Percentiles rank a stretch among this genome's conserved stretches.
Evolutionary conservation across 495 filamentous ascomycete species (phyloP).

Genomic region (Penicillium robsamsonii): DNA sequence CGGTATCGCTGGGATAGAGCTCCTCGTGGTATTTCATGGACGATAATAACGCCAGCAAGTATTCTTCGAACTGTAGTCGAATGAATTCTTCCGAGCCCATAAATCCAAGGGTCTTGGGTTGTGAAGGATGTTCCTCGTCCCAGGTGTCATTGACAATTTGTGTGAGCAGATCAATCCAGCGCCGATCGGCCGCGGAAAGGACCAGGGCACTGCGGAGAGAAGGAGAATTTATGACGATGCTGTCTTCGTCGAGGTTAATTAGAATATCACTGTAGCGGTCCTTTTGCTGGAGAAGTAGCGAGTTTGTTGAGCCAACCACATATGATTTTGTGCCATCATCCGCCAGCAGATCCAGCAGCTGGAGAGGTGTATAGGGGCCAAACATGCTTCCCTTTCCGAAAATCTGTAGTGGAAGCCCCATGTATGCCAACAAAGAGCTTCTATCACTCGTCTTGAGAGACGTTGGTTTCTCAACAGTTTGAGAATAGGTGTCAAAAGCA

Average conservation of each 20-base stretch:
- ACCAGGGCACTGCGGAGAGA: slow-evolving; percentile 74
- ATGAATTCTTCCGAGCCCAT: slow-evolving; percentile 98
- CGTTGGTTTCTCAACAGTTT: slow-evolving; percentile 70
- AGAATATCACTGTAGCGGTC: slow-evolving; percentile 97
- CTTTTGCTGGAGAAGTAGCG: slow-evolving; percentile 85
- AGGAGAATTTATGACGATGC: slow-evolving; percentile 75
- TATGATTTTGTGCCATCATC: slow-evolving; percentile 96
- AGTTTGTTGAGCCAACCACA: slow-evolving; percentile 95
- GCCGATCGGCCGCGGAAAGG: slow-evolving; percentile 81
- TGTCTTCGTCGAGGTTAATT: slow-evolving; percentile 92
- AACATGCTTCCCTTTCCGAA: slow-evolving; percentile 97
- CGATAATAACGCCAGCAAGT: slow-evolving; percentile 84
- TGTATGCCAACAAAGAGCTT: slow-evolving; percentile 83
- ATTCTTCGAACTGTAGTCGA: slow-evolving; percentile 95
- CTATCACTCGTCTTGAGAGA: slow-evolving; percentile 90
- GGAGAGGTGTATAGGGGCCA: slow-evolving; percentile 93
- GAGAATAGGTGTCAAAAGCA: slow-evolving; percentile 78
- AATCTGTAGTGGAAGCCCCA: slow-evolving; percentile 91
- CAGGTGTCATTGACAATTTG: slow-evolving; percentile 93
- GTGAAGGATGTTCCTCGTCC: slow-evolving; percentile 85
- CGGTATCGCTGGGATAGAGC: slow-evolving; percentile 41
- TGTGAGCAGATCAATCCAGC: slow-evolving; percentile 95
- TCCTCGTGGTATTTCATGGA: slow-evolving; percentile 87
- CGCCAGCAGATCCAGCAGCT: slow-evolving; percentile 91
- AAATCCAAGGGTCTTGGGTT: slow-evolving; percentile 91